Evolutionary conservation across 169 alveolate genomes (phyloP).

Genomic region (Cryptosporidium sp.): DNA sequence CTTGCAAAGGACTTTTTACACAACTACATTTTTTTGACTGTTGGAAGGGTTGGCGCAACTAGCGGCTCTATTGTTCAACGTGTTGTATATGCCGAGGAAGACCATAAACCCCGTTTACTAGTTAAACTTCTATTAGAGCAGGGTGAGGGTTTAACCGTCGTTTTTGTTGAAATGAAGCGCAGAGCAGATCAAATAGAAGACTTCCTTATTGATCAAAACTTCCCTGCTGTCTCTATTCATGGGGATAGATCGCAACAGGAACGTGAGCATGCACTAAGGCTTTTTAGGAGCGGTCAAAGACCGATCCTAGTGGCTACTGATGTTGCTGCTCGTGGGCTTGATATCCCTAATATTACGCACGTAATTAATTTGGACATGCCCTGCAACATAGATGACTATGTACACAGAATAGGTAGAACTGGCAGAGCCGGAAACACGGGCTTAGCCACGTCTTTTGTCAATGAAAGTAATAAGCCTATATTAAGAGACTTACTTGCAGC

Average conservation of each 20-base stretch:
- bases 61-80: slow-evolving; percentile 94
- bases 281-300: slow-evolving; percentile 91
- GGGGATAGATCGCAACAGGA: slow-evolving; percentile 96
- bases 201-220: slow-evolving; percentile 84
- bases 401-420: slow-evolving; percentile 97
- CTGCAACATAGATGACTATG: slow-evolving; percentile 93
- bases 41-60: slow-evolving; percentile 94
- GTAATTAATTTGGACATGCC: slow-evolving; percentile 97
- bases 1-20: slow-evolving; percentile 90
- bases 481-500: slow-evolving; percentile 86
- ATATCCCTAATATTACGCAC: slow-evolving; percentile 94
- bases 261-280: slow-evolving; percentile 91
- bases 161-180: slow-evolving; percentile 90
- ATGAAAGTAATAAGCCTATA: slow-evolving; percentile 89
- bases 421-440: slow-evolving; percentile 99
- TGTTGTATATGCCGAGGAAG: slow-evolving; percentile 89
- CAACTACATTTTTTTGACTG: slow-evolving; percentile 89
- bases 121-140: slow-evolving; percentile 85
- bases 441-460: slow-evolving; percentile 94
- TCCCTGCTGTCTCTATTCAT: slow-evolving; percentile 91
- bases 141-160: slow-evolving; percentile 82
- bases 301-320: slow-evolving; percentile 98
- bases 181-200: slow-evolving; percentile 90
- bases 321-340: slow-evolving; percentile 99
- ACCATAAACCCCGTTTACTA: slow-evolving; percentile 86